Evolutionary conservation across 2,329 filamentous ascomycete genomes (phyloP).

Genomic region (Colletotrichum camelliae): DNA sequence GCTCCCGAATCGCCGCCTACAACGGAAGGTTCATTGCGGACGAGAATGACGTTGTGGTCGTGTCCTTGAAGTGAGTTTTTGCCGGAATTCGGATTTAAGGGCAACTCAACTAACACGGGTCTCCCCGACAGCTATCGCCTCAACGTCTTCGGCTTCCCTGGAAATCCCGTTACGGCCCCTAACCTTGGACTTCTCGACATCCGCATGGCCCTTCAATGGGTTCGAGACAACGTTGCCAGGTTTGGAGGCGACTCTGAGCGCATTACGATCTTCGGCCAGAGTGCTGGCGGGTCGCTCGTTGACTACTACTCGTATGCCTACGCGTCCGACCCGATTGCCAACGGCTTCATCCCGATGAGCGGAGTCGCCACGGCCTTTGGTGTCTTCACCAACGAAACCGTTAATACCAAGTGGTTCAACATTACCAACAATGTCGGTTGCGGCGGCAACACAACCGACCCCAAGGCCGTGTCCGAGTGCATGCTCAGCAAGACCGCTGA

Average conservation of each 20-base stretch:
- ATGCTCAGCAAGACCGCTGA: slow-evolving; percentile 5
- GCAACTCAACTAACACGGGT: not conserved
- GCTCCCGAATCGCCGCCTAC: slow-evolving; percentile 9
- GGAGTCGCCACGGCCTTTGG: slow-evolving; percentile 29
- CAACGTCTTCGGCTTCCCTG: slow-evolving; percentile 48
- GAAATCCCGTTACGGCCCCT: slow-evolving; percentile 14
- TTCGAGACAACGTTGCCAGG: slow-evolving; percentile 22
- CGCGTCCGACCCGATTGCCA: slow-evolving; percentile 52
- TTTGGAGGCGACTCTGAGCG: slow-evolving; percentile 25
- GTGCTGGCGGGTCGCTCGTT: slow-evolving; percentile 33
- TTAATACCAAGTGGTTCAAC: slow-evolving; percentile 18
- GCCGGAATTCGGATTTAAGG: not conserved
- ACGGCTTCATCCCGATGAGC: slow-evolving; percentile 50
- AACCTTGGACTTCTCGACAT: slow-evolving; percentile 25
- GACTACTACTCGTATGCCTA: slow-evolving; percentile 57
- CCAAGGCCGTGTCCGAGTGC: slow-evolving; percentile 25
- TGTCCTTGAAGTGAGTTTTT: slow-evolving; percentile 44
- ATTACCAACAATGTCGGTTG: slow-evolving; percentile 29
- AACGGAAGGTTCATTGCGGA: slow-evolving; percentile 48
- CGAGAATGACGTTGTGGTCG: slow-evolving; percentile 48
- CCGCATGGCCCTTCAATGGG: slow-evolving; percentile 26
- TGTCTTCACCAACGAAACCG: slow-evolving; percentile 28
- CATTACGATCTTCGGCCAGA: slow-evolving; percentile 33
- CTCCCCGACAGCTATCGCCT: slow-evolving; percentile 38
- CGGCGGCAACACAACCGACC: slow-evolving; percentile 26